Evolutionary conservation across 371 early-diverging fungal species (phyloP).

Genomic region (Zychaea mexicana): DNA sequence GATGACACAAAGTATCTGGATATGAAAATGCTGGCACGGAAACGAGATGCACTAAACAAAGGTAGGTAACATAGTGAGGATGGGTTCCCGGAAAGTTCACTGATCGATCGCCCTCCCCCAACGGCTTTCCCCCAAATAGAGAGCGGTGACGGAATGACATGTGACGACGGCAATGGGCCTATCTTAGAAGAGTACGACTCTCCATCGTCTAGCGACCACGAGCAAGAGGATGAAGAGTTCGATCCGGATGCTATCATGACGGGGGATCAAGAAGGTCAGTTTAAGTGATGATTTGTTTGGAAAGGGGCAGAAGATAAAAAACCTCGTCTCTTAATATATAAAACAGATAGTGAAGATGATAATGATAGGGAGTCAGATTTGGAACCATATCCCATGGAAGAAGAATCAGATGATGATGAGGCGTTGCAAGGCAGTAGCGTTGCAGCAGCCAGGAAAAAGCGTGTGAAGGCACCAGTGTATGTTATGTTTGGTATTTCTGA

Average conservation of each 20-base stretch:
- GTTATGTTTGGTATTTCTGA: not conserved
- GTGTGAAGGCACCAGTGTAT: conserved; percentile 28
- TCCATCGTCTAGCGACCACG: not conserved
- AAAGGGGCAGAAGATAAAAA: too few relatives aligned
- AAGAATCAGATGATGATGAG: conserved; percentile 53
- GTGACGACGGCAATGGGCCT: not conserved
- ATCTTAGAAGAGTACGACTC: not conserved
- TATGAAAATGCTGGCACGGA: conserved; percentile 21
- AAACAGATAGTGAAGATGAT: not conserved
- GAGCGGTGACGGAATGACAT: not conserved
- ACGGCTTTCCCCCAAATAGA: too few relatives aligned
- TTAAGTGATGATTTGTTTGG: not conserved
- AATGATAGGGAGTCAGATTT: conserved; percentile 47
- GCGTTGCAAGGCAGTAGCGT: not conserved
- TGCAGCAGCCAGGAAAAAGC: conserved; percentile 9
- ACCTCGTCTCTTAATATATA: not conserved
- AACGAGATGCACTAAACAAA: conserved; percentile 16
- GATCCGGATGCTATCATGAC: conserved; percentile 40
- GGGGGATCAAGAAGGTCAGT: conserved; percentile 17
- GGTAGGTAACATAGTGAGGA: not conserved
- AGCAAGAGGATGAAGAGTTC: conserved; percentile 30
- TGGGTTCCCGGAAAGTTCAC: conserved; percentile 1
- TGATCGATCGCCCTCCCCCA: not conserved
- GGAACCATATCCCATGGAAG: conserved; percentile 52
- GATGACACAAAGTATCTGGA: conserved; percentile 11